A percentile compares a stretch with the other conserved stretches of the same genome.
These are phyloP conservation scores for Ophiostoma sp. DNA, from an alignment of 2,329 filamentous ascomycete genomes.

Conservation along the genomic window DNA sequence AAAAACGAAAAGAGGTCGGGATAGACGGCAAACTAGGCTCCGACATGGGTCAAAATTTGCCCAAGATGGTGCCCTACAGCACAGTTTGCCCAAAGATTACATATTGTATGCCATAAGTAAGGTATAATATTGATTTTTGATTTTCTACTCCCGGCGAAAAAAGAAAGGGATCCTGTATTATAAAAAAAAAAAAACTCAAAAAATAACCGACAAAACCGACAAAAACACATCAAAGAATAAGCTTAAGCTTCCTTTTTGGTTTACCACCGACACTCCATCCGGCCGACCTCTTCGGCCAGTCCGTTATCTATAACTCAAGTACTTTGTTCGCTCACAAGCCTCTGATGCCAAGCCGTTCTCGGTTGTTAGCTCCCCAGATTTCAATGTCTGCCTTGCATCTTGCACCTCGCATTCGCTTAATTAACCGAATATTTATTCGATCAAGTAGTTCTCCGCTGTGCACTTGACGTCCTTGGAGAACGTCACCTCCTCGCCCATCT, in stretches of 20 bases:
- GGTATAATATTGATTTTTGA: background rate
- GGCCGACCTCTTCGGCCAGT: slow-evolving; percentile 14
- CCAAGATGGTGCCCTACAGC: background rate
- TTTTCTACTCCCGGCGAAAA: background rate
- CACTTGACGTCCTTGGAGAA: slow-evolving; percentile 83
- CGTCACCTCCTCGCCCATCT: slow-evolving; percentile 74
- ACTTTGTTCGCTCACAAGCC: background rate
- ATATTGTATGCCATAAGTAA: background rate
- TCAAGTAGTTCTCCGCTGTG: slow-evolving; percentile 71
- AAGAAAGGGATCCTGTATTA: slow-evolving; percentile 5
- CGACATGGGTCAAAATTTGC: background rate
- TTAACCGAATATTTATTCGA: slow-evolving; percentile 56
- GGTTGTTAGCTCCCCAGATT: background rate
- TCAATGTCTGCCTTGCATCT: background rate
- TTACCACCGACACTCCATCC: slow-evolving; percentile 4
- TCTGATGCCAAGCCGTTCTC: background rate
- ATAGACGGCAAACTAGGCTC: background rate
- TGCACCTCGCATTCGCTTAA: background rate
- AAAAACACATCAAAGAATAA: background rate
- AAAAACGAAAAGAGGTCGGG: background rate
- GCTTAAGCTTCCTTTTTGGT: slow-evolving; percentile 12
- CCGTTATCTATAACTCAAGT: slow-evolving; percentile 21
- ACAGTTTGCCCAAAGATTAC: background rate
- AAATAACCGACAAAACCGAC: background rate
- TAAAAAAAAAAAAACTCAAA: background rate